phyloP scores from a whole-genome alignment of 805 yeast species.

The Yamadazyma takamatsuzukensis region DNA sequence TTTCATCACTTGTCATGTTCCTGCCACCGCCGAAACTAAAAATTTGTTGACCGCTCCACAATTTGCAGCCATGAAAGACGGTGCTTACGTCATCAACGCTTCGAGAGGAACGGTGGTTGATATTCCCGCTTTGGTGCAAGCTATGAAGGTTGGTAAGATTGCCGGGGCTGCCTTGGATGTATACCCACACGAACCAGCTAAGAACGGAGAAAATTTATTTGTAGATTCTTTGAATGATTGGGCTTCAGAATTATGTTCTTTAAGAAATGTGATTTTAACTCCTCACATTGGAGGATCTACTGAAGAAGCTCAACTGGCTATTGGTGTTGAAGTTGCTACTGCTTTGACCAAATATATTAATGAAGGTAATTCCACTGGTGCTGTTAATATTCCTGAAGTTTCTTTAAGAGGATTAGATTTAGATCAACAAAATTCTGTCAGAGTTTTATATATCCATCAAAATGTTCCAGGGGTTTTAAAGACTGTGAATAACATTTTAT shows the following conservation, averaged over 20 bases:
- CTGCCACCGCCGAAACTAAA: conserved; percentile 89
- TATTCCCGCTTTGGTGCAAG: conserved; percentile 87
- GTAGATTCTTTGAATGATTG: conserved; percentile 71
- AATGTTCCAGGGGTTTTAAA: conserved; percentile 98
- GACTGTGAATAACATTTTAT: conserved; percentile 92
- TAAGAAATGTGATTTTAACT: conserved; percentile 86
- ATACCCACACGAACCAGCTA: conserved; percentile 95
- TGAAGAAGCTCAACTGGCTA: conserved; percentile 97
- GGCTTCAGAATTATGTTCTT: conserved; percentile 74
- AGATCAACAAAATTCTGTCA: conserved; percentile 83
- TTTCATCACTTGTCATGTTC: conserved; percentile 91
- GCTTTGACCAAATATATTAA: conserved; percentile 87
- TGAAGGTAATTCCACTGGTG: conserved; percentile 92
- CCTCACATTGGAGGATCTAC: conserved; percentile 99
- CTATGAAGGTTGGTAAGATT: conserved; percentile 87
- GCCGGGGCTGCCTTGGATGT: conserved; percentile 98
- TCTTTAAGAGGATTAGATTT: conserved; percentile 80
- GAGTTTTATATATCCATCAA: conserved; percentile 94
- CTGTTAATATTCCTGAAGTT: conserved; percentile 99
- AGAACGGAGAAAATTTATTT: conserved; percentile 85
- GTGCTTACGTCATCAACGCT: conserved; percentile 91
- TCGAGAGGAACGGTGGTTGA: conserved; percentile 98
- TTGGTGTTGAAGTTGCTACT: conserved; percentile 91
- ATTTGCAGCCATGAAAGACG: conserved; percentile 94
- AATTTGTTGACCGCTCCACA: conserved; percentile 87